Conservation (phyloP, 768 basidiomycete species). For the Russula earlei region DNA sequence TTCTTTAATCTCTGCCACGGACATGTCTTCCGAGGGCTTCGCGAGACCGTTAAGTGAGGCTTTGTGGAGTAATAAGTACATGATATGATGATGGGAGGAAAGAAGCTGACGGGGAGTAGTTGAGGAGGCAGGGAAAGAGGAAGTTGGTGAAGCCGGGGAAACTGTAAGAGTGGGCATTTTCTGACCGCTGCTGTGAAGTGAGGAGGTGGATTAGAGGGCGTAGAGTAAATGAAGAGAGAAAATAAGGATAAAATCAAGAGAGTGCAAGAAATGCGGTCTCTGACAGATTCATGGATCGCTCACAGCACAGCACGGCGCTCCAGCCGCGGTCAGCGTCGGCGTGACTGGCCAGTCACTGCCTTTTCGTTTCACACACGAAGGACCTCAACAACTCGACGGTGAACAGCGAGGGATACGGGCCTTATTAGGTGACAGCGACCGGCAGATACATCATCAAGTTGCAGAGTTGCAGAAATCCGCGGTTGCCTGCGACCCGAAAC, state of each 20-base stretch:
- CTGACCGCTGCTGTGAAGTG: neutral
- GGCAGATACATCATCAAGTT: no score
- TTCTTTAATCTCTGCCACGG: slow-evolving; percentile 41
- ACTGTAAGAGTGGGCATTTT: slow-evolving; percentile 36
- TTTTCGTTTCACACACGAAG: neutral
- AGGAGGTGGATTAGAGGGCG: slow-evolving; percentile 5
- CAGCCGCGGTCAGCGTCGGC: no score
- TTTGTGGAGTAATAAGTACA: slow-evolving; percentile 16
- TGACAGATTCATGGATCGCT: neutral
- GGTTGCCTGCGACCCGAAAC: no score
- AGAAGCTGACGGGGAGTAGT: slow-evolving; percentile 22
- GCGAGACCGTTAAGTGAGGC: slow-evolving; percentile 21
- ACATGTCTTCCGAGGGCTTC: slow-evolving; percentile 24
- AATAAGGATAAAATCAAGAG: slow-evolving; percentile 17
- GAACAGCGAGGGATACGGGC: no score
- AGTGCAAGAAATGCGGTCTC: neutral
- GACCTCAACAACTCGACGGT: no score
- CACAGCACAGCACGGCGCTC: neutral
- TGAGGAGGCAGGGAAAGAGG: slow-evolving; percentile 25
- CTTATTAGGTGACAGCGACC: no score
- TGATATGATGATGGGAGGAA: slow-evolving; percentile 22
- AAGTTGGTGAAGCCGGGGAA: slow-evolving; percentile 32
- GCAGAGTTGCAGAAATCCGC: no score
- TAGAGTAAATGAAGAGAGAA: neutral
- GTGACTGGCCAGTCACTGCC: neutral